Base-by-base conservation (phyloP, 2,329 filamentous ascomycete species). In the Bipolaris bicolor region DNA sequence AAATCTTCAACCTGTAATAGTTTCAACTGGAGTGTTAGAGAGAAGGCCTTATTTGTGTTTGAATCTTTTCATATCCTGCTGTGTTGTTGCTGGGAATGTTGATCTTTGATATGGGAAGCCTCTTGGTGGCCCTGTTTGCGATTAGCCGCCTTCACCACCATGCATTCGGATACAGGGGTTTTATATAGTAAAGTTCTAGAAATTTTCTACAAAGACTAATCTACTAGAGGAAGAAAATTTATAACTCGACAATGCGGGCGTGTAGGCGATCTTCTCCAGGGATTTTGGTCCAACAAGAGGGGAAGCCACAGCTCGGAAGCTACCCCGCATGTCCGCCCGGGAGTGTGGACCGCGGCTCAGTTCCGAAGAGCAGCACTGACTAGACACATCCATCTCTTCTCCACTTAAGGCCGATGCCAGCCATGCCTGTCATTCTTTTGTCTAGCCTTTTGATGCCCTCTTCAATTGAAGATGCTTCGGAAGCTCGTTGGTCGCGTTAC, bases 391-490 rank as follows among this genome's bases (percentile, higher is more conserved):
- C 16, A 16, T 43, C 22, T 43, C 26, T 31, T 39, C 49, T 53
- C 46, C 54, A 57, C 44, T 31, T 20, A 29, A 16, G n/a, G 40
- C 13, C 20, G 4, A 31, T 29, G 36, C 41, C 10, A 49, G 33
- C 22, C 33, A 57, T 60, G 57, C 16, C 18, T 24, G 34, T 3
- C 22, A n/a, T 31, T 26, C 22, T n/a, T 24, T 16, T 29, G 5
- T 36, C 39, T 47, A 15, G 13, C 26, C 7, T 50, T 47, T n/a
- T 33, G 31, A 68, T 71, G 67, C 33, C n/a, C 61, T 47, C 29
- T 41, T 20, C 51, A 44, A 26, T 22, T 51, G 50, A 70, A 60
- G 47, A 76, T 76, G 72, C 61, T 73, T 15, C 69, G 70, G 53
- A 58, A 65, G 52, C 58, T 70, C 37, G 48, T 69, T 39, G 51